Conservation (phyloP, 2,329 filamentous ascomycete species). For the Didymella glomerata region DNA sequence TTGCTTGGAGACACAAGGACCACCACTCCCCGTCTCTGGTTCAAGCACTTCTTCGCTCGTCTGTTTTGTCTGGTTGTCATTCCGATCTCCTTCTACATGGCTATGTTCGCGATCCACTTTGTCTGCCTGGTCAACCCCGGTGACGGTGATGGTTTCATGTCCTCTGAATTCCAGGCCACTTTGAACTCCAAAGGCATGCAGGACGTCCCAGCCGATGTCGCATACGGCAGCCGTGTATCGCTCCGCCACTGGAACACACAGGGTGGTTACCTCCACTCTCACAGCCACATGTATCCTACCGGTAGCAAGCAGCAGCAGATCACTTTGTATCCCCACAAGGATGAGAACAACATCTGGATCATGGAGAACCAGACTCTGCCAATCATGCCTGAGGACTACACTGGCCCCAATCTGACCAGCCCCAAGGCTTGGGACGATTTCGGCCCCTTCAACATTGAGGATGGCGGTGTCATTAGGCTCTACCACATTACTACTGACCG, state of each 20-base stretch:
- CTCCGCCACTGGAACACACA: conserved; percentile 97
- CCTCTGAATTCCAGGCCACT: conserved; percentile 97
- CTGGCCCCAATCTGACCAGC: conserved; percentile 80
- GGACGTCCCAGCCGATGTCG: conserved; percentile 90
- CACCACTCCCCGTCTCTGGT: conserved; percentile 83
- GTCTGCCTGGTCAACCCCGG: conserved; percentile 91
- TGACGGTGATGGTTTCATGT: conserved; percentile 99
- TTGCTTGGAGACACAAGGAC: conserved; percentile 87
- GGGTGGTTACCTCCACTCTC: conserved; percentile 96
- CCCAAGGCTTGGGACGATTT: conserved; percentile 84
- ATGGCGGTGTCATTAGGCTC: conserved; percentile 82
- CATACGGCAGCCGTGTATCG: conserved; percentile 83
- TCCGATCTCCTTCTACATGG: conserved; percentile 88
- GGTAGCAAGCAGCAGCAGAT: conserved; percentile 99
- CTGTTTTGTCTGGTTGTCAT: conserved; percentile 91
- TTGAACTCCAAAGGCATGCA: conserved; percentile 97
- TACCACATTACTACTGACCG: conserved; percentile 86
- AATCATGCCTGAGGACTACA: conserved; percentile 69
- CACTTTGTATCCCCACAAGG: conserved; percentile 97
- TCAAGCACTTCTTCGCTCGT: conserved; percentile 93
- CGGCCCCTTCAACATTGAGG: conserved; percentile 73
- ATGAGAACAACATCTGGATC: conserved; percentile 95
- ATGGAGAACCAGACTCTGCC: conserved; percentile 92
- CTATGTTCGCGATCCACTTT: conserved; percentile 98
- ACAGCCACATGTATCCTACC: conserved; percentile 95